phyloP scores from a whole-genome alignment of 345 rosid genomes.

The Rhodamnia rubescens region DNA sequence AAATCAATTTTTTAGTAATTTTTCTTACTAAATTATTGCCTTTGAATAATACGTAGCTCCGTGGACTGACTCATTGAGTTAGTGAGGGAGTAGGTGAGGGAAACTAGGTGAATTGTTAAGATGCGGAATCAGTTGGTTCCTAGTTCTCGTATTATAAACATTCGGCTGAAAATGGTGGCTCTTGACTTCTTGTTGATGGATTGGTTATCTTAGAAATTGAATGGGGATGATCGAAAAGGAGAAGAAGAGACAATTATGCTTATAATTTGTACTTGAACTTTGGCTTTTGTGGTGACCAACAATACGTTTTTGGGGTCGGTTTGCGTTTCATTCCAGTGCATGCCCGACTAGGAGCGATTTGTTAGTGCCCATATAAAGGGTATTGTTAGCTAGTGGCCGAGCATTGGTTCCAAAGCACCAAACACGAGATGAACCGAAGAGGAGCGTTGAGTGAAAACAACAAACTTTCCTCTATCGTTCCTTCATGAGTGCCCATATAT shows the following conservation, averaged over 20 bases:
- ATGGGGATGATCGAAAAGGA: neutral
- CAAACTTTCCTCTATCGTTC: neutral
- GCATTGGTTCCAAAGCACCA: neutral
- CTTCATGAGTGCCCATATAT: neutral
- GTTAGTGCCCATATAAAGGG: neutral
- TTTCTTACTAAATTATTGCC: no score
- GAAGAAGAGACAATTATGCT: neutral
- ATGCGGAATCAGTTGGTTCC: neutral
- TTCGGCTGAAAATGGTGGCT: neutral
- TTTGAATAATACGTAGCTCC: no score
- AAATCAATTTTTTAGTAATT: no score
- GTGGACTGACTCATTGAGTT: no score
- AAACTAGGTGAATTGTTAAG: neutral
- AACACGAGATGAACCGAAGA: neutral
- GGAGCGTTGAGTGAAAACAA: neutral
- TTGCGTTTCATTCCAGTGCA: neutral
- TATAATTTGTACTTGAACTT: neutral
- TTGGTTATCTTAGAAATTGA: neutral
- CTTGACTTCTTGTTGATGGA: neutral
- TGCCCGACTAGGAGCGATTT: neutral
- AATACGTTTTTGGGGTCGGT: neutral
- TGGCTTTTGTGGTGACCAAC: neutral
- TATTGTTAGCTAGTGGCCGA: neutral
- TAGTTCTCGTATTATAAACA: neutral
- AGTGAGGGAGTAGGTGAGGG: neutral